Percentiles rank a stretch among this genome's conserved stretches.
Evolutionary conservation across 352 stramenopile species (phyloP).

Genomic region (Sclerospora graminicola): DNA sequence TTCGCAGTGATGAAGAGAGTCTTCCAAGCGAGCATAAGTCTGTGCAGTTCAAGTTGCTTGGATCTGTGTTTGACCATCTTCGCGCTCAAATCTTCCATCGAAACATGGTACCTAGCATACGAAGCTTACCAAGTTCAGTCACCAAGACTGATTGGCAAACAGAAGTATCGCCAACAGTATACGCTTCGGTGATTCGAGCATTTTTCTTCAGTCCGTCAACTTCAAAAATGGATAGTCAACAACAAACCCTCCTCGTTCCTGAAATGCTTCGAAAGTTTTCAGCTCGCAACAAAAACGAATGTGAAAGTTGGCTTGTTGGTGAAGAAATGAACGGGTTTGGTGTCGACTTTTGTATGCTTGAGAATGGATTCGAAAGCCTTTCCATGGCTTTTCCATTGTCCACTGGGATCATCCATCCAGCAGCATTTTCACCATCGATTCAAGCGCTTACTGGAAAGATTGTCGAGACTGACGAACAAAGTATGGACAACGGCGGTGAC

Average conservation of each 20-base stretch:
- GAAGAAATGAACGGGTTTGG: conserved; percentile 44
- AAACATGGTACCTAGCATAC: background rate
- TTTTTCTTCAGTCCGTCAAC: conserved; percentile 20
- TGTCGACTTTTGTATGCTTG: conserved; percentile 36
- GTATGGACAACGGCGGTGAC: conserved; percentile 11
- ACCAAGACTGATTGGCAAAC: conserved; percentile 27
- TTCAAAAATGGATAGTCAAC: conserved; percentile 1
- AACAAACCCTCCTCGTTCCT: conserved; percentile 13
- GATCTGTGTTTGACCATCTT: conserved; percentile 29
- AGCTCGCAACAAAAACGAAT: conserved; percentile 13
- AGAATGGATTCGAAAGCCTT: conserved; percentile 16
- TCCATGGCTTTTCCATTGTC: conserved; percentile 16
- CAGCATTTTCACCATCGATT: conserved; percentile 13
- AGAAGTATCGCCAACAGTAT: conserved; percentile 24
- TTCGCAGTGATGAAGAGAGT: conserved; percentile 4
- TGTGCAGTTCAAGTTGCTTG: conserved; percentile 20
- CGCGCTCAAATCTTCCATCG: conserved; percentile 20
- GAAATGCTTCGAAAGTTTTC: conserved; percentile 34
- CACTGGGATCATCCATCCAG: conserved; percentile 11
- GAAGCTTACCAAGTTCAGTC: conserved; percentile 8
- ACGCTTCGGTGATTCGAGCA: conserved; percentile 25
- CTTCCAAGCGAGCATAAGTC: conserved; percentile 8
- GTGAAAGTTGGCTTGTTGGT: conserved; percentile 6
- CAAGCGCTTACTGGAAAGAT: conserved; percentile 5
- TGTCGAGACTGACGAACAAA: background rate